A percentile compares a stretch with the other conserved stretches of the same genome.
Conservation (phyloP, 78 protist species). For the Dictyostelium capitatum region DNA sequence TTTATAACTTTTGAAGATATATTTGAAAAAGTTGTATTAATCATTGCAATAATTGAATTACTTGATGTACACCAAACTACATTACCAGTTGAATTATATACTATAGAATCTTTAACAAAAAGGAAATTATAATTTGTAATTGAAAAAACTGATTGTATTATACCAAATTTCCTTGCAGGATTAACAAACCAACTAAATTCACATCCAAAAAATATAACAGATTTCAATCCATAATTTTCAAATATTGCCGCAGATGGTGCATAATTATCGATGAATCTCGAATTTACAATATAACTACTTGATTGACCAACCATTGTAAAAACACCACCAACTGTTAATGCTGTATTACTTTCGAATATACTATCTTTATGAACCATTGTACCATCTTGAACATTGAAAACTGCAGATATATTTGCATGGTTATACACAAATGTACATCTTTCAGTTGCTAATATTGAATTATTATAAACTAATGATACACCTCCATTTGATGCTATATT, state of each 20-base stretch:
- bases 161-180: not conserved
- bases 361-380: not conserved
- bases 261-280: not conserved
- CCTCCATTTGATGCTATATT: conserved; percentile 23
- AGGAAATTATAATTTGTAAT: conserved; percentile 4
- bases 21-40: not conserved
- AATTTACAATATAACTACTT: not conserved
- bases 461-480: not conserved
- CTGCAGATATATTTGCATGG: not conserved
- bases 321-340: not conserved
- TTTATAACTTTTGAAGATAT: not conserved
- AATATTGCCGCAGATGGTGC: not conserved
- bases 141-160: conserved; percentile 1
- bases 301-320: not conserved
- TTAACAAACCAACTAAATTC: not conserved
- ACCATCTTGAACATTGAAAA: not conserved
- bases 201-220: not conserved
- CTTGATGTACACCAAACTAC: not conserved
- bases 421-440: not conserved
- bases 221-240: not conserved
- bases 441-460: not conserved
- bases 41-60: not conserved
- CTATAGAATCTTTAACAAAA: not conserved
- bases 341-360: not conserved
- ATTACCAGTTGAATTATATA: not conserved